A percentile compares a stretch with the other conserved stretches of the same genome.
Conservation (phyloP, 768 basidiomycete genomes). For the Leccinum fibrillosum region DNA sequence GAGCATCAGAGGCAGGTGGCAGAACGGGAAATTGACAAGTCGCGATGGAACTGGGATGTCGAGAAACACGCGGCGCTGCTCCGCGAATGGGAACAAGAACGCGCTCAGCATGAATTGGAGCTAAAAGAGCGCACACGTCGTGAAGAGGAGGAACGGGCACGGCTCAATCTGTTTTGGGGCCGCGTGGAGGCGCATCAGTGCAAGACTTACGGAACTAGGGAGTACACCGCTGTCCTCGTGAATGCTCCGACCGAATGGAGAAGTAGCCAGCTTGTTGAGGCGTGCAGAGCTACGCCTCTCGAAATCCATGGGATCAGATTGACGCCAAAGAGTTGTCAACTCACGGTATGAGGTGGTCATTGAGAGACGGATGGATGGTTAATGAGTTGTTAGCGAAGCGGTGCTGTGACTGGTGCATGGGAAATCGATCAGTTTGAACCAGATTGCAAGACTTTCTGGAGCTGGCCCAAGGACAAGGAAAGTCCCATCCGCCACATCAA, state of each 20-base stretch:
- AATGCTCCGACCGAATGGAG: constrained; percentile 24
- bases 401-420: constrained; percentile 25
- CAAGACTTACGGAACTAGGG: constrained; percentile 24
- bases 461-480: constrained; percentile 30
- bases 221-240: constrained; percentile 28
- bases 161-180: constrained; percentile 26
- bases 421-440: constrained; percentile 27
- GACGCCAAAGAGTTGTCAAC: constrained; percentile 20
- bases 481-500: not conserved
- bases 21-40: not conserved
- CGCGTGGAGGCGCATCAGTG: constrained; percentile 18
- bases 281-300: constrained; percentile 23
- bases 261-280: constrained; percentile 19
- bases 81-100: constrained; percentile 9
- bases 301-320: constrained; percentile 21
- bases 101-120: constrained; percentile 1
- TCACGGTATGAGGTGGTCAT: constrained; percentile 7
- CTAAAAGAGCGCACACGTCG: constrained; percentile 12
- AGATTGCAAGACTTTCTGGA: constrained; percentile 27
- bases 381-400: constrained; percentile 12
- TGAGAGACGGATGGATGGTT: not conserved
- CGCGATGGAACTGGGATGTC: not conserved
- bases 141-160: constrained; percentile 28
- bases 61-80: not conserved
- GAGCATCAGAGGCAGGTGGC: not conserved